Base-by-base conservation (phyloP, 441 rosid genomes). In the Populus hybrid region DNA sequence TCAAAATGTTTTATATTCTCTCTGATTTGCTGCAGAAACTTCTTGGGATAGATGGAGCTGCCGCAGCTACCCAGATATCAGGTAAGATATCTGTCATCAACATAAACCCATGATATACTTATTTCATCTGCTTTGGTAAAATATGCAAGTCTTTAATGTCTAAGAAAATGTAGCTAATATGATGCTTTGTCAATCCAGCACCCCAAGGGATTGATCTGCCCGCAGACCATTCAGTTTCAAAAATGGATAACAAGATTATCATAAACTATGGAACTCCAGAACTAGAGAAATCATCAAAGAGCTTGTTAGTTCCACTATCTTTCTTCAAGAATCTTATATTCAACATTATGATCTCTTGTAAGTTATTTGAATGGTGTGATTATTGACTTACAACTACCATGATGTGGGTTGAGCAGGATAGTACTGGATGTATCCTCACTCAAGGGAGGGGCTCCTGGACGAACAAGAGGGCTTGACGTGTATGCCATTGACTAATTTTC, bases 391-490 rank as follows among this genome's bases (percentile, higher is more conserved):
- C 18, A 16, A 36, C 40, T 12, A 34, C 10, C 24, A 73, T 26
- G 63, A 38, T 74, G 65, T 73, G 74, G 75, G 38, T 35, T 69
- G 35, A n/a, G 70, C 88, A 95, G 99, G 87, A 86, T 90, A 65
- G 90, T 84, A 57, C 75, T 93, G 92, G 97, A 95, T 79, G 83
- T 89, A 59, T 91, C 97, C 74, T 71, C 88, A 0, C 87, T 91
- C 50, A 89, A 81, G 63, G 97, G 92, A 1, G 99, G 98, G 42
- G 95, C 97, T 10, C 97, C 97, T 4, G 92, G 93, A 70, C 88
- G 92, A 83, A 95, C 99, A 14, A 90, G 99, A 79, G 99, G 97
- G 79, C 85, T 95, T 16, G 82, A 84, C 20, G 78, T 92, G 70
- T 78, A 82, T 53, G 57, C 85, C 3, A 69, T 88, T 2, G 85